A percentile compares a stretch with the other conserved stretches of the same genome.
Conservation (phyloP, 768 basidiomycete species). For the Phaeotremella fagi region DNA sequence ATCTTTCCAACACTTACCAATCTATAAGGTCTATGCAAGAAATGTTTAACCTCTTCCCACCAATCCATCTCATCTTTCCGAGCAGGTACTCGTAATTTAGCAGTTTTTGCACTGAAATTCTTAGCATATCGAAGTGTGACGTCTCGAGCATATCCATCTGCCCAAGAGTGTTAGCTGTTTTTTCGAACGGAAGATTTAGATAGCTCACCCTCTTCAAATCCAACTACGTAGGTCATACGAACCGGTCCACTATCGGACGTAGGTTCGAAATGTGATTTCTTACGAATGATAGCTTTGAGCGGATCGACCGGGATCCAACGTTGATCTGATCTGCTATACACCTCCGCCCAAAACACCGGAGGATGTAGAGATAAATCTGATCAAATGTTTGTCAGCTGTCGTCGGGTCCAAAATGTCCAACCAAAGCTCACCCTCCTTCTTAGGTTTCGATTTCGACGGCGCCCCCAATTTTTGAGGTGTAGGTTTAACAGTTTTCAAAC, state of each 20-base stretch:
- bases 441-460: conserved; percentile 21
- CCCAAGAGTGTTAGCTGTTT: no score
- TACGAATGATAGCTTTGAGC: conserved; percentile 71
- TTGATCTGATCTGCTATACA: conserved; percentile 84
- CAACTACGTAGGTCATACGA: conserved; percentile 86
- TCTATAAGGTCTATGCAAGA: conserved; percentile 69
- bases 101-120: conserved; percentile 67
- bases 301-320: conserved; percentile 94
- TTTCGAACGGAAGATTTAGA: neutral
- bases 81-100: conserved; percentile 46
- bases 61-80: conserved; percentile 67
- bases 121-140: conserved; percentile 84
- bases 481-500: conserved; percentile 54
- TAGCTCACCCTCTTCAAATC: conserved; percentile 69
- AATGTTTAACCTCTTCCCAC: conserved; percentile 70
- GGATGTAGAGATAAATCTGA: conserved; percentile 52
- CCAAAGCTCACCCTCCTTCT: conserved; percentile 23
- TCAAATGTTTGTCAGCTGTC: neutral
- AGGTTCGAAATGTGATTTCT: conserved; percentile 75
- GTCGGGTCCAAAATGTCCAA: conserved; percentile 1
- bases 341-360: conserved; percentile 95
- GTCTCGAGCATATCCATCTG: conserved; percentile 82
- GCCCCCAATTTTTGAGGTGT: conserved; percentile 49
- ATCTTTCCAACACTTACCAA: conserved; percentile 56
- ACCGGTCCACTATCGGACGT: conserved; percentile 60